Percentiles rank a stretch among this genome's conserved stretches.
phyloP scores from a whole-genome alignment of 2,329 filamentous ascomycete genomes.

The Epichloe glyceriae region DNA sequence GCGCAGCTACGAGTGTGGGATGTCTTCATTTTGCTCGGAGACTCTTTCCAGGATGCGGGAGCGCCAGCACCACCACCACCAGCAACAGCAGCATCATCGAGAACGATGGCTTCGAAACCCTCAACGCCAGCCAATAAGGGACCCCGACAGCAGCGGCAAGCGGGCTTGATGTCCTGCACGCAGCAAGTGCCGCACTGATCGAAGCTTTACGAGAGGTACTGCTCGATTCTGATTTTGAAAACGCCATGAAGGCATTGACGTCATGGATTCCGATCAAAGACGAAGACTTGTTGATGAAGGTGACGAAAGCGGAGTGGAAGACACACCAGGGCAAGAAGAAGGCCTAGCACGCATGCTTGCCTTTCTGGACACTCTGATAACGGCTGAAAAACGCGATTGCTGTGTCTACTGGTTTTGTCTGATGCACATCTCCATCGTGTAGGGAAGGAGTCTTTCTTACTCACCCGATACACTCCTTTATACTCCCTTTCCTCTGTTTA shows the following conservation, averaged over 20 bases:
- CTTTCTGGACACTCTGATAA: conserved; percentile 12
- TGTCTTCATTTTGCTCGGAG: conserved; percentile 84
- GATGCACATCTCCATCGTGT: too few relatives aligned
- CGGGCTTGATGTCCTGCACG: conserved; percentile 79
- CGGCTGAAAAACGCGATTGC: not conserved
- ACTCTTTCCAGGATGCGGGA: conserved; percentile 6
- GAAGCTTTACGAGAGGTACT: conserved; percentile 82
- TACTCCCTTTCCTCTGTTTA: conserved; percentile 7
- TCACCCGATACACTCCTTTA: not conserved
- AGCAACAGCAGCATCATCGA: not conserved
- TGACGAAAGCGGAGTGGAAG: conserved; percentile 80
- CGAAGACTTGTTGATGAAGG: conserved; percentile 84
- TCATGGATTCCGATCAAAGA: conserved; percentile 91
- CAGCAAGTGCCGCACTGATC: conserved; percentile 77
- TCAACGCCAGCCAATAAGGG: conserved; percentile 5
- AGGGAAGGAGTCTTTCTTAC: conserved; percentile 3
- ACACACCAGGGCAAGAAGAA: conserved; percentile 37
- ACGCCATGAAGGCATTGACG: conserved; percentile 92
- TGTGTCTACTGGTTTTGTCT: too few relatives aligned
- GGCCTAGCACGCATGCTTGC: conserved; percentile 20
- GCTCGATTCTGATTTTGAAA: conserved; percentile 89
- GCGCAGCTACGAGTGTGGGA: conserved; percentile 96
- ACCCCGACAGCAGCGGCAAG: conserved; percentile 8
- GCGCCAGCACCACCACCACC: not conserved
- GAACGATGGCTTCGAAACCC: not conserved